Conservation (phyloP, 805 yeast species). For the Schizosaccharomyces japonicus region DNA sequence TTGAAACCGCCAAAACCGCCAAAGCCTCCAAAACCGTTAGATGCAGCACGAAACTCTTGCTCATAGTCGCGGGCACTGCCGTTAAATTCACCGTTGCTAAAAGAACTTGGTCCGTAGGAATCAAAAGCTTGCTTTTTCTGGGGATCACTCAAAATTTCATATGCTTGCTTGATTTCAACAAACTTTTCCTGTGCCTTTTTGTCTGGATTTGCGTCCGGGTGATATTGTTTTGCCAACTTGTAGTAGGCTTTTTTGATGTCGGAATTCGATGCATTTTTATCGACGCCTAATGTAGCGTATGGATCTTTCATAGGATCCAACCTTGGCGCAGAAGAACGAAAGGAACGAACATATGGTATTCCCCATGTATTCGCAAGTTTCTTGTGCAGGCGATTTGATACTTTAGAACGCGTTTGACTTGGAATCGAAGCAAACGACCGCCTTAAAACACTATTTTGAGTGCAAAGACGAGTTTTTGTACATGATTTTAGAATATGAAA, state of each 20-base stretch:
- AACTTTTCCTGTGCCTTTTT: conserved; percentile 67
- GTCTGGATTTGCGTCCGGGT: conserved; percentile 91
- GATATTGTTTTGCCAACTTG: conserved; percentile 75
- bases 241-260: conserved; percentile 89
- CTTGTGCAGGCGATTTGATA: background rate
- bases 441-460: no score
- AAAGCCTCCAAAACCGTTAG: conserved; percentile 16
- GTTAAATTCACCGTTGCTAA: conserved; percentile 21
- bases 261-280: conserved; percentile 41
- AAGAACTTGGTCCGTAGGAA: conserved; percentile 21
- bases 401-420: background rate
- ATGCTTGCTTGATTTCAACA: conserved; percentile 83
- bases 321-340: conserved; percentile 7
- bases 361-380: background rate
- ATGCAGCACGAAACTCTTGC: conserved; percentile 20
- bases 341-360: background rate
- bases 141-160: conserved; percentile 48
- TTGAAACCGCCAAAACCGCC: conserved; percentile 19
- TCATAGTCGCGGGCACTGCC: no score
- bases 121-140: conserved; percentile 19
- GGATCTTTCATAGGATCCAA: conserved; percentile 61
- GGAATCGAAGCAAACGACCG: no score
- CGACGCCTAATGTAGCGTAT: conserved; percentile 60
- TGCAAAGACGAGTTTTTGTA: no score
- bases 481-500: no score